A percentile compares a stretch with the other conserved stretches of the same genome.
Conservation (phyloP, 495 filamentous ascomycete genomes). For the Trichoderma asperelloides region DNA sequence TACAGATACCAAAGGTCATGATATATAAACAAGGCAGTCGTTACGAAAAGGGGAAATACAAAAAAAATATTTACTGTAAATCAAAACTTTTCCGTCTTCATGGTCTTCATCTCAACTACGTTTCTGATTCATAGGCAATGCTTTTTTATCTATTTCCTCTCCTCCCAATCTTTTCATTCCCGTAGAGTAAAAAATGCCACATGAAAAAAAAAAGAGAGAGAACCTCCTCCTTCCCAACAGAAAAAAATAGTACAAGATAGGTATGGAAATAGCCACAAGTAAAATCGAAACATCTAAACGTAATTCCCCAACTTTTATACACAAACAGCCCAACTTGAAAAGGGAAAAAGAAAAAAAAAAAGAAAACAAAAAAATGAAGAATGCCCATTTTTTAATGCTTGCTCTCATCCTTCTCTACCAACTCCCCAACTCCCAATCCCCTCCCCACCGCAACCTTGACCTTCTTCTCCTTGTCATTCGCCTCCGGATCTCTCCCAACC, state of each 20-base stretch:
- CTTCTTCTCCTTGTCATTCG: constrained; percentile 20
- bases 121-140: not conserved
- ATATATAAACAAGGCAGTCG: too few relatives aligned
- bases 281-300: not conserved
- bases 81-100: too few relatives aligned
- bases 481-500: constrained; percentile 29
- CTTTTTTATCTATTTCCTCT: not conserved
- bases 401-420: constrained; percentile 74
- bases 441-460: constrained; percentile 71
- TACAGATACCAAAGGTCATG: too few relatives aligned
- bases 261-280: not conserved
- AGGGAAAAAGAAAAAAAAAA: not conserved
- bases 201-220: not conserved
- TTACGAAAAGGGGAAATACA: too few relatives aligned
- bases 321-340: not conserved
- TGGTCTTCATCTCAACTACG: not conserved
- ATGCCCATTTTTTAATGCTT: constrained; percentile 24
- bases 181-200: not conserved
- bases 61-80: too few relatives aligned
- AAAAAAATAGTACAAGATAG: not conserved
- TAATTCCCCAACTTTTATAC: not conserved
- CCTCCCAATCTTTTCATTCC: not conserved
- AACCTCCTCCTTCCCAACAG: not conserved
- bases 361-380: not conserved
- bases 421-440: constrained; percentile 69